Evolutionary conservation across 495 filamentous ascomycete species (phyloP).

Genomic region (Cudoniella acicularis): DNA sequence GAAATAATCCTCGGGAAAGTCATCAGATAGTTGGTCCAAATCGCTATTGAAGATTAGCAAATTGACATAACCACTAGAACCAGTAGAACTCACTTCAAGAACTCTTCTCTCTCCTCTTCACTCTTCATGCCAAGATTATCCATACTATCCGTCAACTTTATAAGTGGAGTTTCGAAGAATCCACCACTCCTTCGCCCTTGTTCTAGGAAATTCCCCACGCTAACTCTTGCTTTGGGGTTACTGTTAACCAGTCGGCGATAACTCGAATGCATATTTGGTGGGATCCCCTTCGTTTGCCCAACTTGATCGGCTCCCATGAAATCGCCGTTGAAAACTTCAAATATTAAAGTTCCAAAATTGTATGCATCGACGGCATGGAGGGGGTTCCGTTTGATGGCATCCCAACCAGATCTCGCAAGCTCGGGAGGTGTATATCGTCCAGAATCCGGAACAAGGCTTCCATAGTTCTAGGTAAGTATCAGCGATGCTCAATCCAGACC

Average conservation of each 20-base stretch:
- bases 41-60: conserved; percentile 47
- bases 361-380: conserved; percentile 81
- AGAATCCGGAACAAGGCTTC: conserved; percentile 79
- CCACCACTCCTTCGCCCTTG: conserved; percentile 78
- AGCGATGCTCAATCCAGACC: background rate
- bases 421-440: conserved; percentile 82
- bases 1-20: conserved; percentile 96
- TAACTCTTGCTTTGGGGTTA: conserved; percentile 85
- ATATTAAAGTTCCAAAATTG: conserved; percentile 77
- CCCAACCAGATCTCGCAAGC: conserved; percentile 82
- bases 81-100: conserved; percentile 62
- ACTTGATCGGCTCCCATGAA: conserved; percentile 71
- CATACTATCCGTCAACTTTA: conserved; percentile 85
- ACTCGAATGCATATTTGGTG: conserved; percentile 78
- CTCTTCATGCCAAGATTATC: conserved; percentile 87
- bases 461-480: conserved; percentile 60
- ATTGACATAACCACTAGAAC: conserved; percentile 18
- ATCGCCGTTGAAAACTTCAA: conserved; percentile 85
- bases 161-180: conserved; percentile 90
- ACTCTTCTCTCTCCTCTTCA: conserved; percentile 78
- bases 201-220: conserved; percentile 80
- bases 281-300: conserved; percentile 80
- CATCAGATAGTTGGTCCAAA: conserved; percentile 79
- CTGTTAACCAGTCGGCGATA: conserved; percentile 84
- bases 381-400: conserved; percentile 77